phyloP scores from a whole-genome alignment of 2,329 filamentous ascomycete genomes.

The Capronia epimyces region DNA sequence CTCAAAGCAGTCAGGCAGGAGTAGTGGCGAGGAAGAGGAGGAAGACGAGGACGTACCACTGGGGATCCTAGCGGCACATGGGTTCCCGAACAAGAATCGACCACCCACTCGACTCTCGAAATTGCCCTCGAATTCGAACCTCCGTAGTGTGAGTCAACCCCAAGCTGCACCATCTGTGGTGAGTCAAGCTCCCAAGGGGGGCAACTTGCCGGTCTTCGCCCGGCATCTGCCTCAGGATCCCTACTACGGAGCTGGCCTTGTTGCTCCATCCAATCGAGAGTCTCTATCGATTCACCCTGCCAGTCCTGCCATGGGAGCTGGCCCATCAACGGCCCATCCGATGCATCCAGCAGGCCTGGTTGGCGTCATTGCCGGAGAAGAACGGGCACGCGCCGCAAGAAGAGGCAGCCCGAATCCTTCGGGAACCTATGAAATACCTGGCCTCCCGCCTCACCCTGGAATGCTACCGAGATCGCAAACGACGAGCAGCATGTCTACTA shows the following conservation, averaged over 20 bases:
- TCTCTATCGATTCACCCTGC: constrained; percentile 62
- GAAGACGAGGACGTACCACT: constrained; percentile 85
- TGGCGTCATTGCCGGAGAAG: constrained; percentile 80
- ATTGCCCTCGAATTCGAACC: constrained; percentile 65
- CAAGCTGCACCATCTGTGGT: constrained; percentile 57
- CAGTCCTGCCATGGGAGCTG: constrained; percentile 13
- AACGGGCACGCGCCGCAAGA: constrained; percentile 69
- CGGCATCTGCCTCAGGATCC: constrained; percentile 77
- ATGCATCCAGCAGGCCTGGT: constrained; percentile 71
- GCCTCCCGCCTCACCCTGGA: constrained; percentile 28
- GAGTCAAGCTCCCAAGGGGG: constrained; percentile 38
- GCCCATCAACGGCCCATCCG: constrained; percentile 27
- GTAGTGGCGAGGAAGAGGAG: constrained; percentile 49
- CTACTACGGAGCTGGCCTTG: constrained; percentile 71
- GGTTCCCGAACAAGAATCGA: constrained; percentile 73
- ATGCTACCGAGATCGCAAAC: constrained; percentile 37
- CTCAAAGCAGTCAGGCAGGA: constrained; percentile 38
- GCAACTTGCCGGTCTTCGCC: constrained; percentile 72
- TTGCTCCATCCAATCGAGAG: constrained; percentile 67
- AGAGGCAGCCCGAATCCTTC: constrained; percentile 69
- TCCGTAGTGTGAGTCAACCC: constrained; percentile 38
- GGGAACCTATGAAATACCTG: constrained; percentile 35
- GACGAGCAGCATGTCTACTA: constrained; percentile 32
- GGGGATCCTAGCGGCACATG: constrained; percentile 80
- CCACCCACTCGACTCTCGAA: constrained; percentile 63